Conservation (phyloP, 164 flowering plant species). For the Piper betle region DNA sequence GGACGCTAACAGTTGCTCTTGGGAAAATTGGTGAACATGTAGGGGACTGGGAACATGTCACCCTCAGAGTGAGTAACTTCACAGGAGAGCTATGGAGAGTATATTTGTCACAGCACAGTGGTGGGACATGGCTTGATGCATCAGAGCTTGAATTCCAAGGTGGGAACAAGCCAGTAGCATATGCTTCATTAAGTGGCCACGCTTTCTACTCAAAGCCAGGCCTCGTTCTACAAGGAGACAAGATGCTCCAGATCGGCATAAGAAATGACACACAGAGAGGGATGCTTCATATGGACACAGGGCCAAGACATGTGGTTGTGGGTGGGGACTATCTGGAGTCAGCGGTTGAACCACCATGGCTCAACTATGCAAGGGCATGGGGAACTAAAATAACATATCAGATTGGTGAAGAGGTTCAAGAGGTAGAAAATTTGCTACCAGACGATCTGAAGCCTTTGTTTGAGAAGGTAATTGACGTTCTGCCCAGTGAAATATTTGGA, state of each 20-base stretch:
- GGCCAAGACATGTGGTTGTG: conserved; percentile 13
- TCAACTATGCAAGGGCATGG: conserved; percentile 20
- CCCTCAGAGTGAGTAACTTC: conserved; percentile 45
- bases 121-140: conserved; percentile 29
- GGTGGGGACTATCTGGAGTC: conserved; percentile 22
- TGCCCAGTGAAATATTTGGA: conserved; percentile 24
- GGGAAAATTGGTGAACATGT: conserved; percentile 49
- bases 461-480: conserved; percentile 8
- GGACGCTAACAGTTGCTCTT: conserved; percentile 17
- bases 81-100: conserved; percentile 32
- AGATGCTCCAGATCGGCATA: conserved; percentile 22
- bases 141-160: conserved; percentile 30
- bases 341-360: conserved; percentile 24
- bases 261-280: conserved; percentile 33
- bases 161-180: conserved; percentile 26
- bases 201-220: conserved; percentile 30
- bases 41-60: conserved; percentile 57
- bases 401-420: conserved; percentile 7
- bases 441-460: conserved; percentile 14
- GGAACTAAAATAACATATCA: conserved; percentile 23
- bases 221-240: conserved; percentile 24
- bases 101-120: conserved; percentile 30
- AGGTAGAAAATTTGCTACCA: conserved; percentile 17
- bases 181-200: conserved; percentile 42
- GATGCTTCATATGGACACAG: conserved; percentile 19